Evolutionary conservation across 2,329 filamentous ascomycete genomes (phyloP).

Genomic region (Eutypa lata): DNA sequence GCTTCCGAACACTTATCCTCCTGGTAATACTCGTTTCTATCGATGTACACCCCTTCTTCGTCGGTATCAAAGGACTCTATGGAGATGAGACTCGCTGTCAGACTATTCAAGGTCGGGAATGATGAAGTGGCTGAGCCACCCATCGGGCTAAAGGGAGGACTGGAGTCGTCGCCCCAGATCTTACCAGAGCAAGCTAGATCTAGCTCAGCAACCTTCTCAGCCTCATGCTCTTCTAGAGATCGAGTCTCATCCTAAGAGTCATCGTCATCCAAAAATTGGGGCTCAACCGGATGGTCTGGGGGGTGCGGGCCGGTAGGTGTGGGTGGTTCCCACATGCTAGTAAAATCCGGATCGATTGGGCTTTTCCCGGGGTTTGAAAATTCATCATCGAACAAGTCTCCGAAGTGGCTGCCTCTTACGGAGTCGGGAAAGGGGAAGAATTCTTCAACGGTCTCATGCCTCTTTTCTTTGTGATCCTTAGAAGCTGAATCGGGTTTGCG

Average conservation of each 20-base stretch:
- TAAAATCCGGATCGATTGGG: too few species aligned
- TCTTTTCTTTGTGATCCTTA: background rate
- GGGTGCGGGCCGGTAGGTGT: slow-evolving; percentile 10
- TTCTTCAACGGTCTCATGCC: background rate
- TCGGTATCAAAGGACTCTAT: slow-evolving; percentile 24
- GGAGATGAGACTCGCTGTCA: slow-evolving; percentile 24
- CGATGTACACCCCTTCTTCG: slow-evolving; percentile 9
- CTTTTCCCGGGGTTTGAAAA: too few species aligned
- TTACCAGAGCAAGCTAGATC: slow-evolving; percentile 26
- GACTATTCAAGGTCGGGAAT: slow-evolving; percentile 12
- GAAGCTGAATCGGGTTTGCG: background rate
- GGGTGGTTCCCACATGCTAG: slow-evolving; percentile 10
- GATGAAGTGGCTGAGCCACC: slow-evolving; percentile 15
- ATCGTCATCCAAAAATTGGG: slow-evolving; percentile 5
- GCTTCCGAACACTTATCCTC: slow-evolving; percentile 12
- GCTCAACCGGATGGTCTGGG: background rate
- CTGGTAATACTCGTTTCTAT: slow-evolving; percentile 11
- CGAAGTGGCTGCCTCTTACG: background rate
- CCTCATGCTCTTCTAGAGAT: slow-evolving; percentile 14
- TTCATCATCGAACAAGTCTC: too few species aligned
- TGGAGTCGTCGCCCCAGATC: slow-evolving; percentile 19
- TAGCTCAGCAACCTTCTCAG: slow-evolving; percentile 19
- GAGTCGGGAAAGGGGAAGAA: background rate
- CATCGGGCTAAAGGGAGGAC: slow-evolving; percentile 3
- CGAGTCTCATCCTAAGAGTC: slow-evolving; percentile 13